These are phyloP conservation scores for Solanum piurae DNA, from an alignment of 257 asterid genomes.

Conservation along the genomic window DNA sequence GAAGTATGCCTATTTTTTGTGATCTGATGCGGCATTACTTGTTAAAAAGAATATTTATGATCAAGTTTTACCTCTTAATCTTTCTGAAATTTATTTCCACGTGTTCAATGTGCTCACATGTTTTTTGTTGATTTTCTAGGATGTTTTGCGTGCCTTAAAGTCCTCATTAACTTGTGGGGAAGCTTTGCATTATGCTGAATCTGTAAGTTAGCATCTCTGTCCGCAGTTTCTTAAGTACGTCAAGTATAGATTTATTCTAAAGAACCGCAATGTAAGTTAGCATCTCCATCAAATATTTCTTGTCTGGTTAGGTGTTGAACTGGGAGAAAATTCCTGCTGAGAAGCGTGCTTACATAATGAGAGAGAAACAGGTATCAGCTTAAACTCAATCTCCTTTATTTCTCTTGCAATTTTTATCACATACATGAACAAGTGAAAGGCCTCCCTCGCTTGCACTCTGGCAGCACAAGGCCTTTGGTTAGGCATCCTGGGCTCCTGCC, in stretches of 20 bases:
- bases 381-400: neutral
- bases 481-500: neutral
- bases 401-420: neutral
- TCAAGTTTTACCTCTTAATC: neutral
- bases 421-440: neutral
- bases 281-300: neutral
- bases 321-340: slow-evolving; percentile 92
- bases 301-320: slow-evolving; percentile 42
- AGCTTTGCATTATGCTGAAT: slow-evolving; percentile 64
- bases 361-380: slow-evolving; percentile 71
- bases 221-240: neutral
- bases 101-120: neutral
- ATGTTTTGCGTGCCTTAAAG: slow-evolving; percentile 65
- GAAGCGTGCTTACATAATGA: slow-evolving; percentile 76
- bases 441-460: neutral
- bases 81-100: neutral
- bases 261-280: neutral
- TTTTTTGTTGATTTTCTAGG: slow-evolving; percentile 34
- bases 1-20: neutral
- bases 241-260: neutral
- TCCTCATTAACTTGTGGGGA: slow-evolving; percentile 57
- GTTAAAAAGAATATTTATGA: neutral
- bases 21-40: neutral
- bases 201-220: slow-evolving; percentile 41
- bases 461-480: neutral